phyloP scores from a whole-genome alignment of 768 basidiomycete species.

The Lactifluus subvellereus region DNA sequence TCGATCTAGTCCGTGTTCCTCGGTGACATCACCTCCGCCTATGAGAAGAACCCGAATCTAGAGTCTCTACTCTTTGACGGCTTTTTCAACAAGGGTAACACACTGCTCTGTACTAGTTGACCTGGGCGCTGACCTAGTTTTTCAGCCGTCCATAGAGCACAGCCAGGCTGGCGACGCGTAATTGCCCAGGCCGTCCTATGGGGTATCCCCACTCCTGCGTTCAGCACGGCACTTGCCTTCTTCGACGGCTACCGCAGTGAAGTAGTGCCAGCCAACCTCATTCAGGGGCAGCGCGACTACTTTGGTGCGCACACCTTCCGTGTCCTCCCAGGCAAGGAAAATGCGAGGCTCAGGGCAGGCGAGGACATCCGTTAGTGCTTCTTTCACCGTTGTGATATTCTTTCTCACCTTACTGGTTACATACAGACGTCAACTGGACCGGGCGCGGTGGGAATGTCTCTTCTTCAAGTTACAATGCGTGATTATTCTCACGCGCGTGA shows the following conservation, averaged over 20 bases:
- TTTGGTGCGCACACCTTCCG: constrained; percentile 99
- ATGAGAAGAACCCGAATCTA: constrained; percentile 73
- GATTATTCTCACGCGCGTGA: constrained; percentile 24
- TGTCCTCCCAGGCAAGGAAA: constrained; percentile 89
- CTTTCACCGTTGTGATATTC: background rate
- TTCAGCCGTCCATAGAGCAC: constrained; percentile 83
- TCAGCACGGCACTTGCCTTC: constrained; percentile 96
- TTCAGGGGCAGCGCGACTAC: constrained; percentile 98
- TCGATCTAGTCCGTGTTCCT: constrained; percentile 67
- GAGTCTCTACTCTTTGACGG: constrained; percentile 93
- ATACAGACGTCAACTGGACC: constrained; percentile 94
- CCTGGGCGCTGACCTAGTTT: constrained; percentile 12
- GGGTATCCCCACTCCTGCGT: constrained; percentile 97
- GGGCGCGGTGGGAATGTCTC: constrained; percentile 95
- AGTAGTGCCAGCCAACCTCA: constrained; percentile 85
- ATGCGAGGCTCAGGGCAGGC: constrained; percentile 67
- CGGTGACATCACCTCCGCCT: constrained; percentile 86
- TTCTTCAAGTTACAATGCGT: constrained; percentile 76
- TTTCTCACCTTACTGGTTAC: constrained; percentile 12
- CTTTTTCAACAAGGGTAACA: constrained; percentile 90
- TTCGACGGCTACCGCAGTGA: constrained; percentile 99
- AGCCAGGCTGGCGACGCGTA: constrained; percentile 97
- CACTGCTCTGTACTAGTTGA: background rate
- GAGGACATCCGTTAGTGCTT: constrained; percentile 78
- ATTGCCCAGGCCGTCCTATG: constrained; percentile 94